phyloP scores from a whole-genome alignment of 2,329 filamentous ascomycete genomes.

The Xylaria sp. region DNA sequence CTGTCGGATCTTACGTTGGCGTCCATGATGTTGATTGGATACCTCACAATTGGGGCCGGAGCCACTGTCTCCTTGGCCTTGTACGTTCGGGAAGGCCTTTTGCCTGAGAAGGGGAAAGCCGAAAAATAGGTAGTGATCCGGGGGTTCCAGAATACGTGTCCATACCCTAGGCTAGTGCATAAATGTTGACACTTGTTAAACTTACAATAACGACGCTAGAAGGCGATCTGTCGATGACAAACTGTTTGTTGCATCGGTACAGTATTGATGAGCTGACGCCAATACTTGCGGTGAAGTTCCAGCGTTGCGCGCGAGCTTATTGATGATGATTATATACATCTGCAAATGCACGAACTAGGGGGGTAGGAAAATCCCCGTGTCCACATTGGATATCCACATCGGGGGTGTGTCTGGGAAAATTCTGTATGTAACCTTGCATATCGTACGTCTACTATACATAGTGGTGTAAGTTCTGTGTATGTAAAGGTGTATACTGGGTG shows the following conservation, averaged over 20 bases:
- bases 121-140: slow-evolving; percentile 6
- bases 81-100: slow-evolving; percentile 27
- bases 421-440: no score
- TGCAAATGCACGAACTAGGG: slow-evolving; percentile 21
- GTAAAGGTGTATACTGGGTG: slow-evolving; percentile 18
- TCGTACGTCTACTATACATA: not conserved
- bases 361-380: not conserved
- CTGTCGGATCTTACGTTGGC: slow-evolving; percentile 17
- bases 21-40: slow-evolving; percentile 21
- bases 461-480: not conserved
- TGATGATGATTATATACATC: slow-evolving; percentile 16
- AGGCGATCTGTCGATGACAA: not conserved
- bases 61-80: slow-evolving; percentile 33
- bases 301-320: slow-evolving; percentile 4
- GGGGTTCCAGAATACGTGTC: not conserved
- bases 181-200: slow-evolving; percentile 4
- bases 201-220: not conserved
- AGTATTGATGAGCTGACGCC: not conserved
- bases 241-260: not conserved
- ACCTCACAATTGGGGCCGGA: slow-evolving; percentile 30
- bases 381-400: not conserved
- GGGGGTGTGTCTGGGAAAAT: no score
- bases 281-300: slow-evolving; percentile 19
- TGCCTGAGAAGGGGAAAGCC: slow-evolving; percentile 23
- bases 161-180: slow-evolving; percentile 6